Base-by-base conservation (phyloP, 108 stramenopile species). In the Pseudonitzschia multiseries region DNA sequence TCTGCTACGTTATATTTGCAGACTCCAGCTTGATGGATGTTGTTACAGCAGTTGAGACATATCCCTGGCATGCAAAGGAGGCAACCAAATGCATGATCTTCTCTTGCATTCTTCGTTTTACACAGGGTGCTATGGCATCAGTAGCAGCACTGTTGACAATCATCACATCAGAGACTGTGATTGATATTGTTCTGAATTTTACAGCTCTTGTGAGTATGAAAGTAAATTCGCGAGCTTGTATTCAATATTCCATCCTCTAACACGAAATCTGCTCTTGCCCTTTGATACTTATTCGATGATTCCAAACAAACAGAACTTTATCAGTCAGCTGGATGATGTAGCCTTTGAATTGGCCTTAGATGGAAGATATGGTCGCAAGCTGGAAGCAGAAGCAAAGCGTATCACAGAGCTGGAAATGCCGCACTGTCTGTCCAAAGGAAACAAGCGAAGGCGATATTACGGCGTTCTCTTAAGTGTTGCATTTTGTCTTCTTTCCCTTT, bases 141-240 rank as follows among this genome's bases (percentile, higher is more conserved):
- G 0, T 62, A 20, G 28, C 36, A 10, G 36, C 61, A 62, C 5
- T 33, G 12, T 1, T 62, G 33, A 14, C 28, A 33, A 33, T 62
- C 5, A 27, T 62, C 31, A 62, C 61, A 1, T 40, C 61, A 14
- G 20, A 33, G 12, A 33, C 24, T 36, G 61, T 62, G 36, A 62
- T 62, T 33, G 61, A 62, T 36, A 62, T 62, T 62, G 36, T 62
- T 20, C 29, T 62, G 32, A 62, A 62, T 62, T 62, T 62, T n/a
- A 33, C 61, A 36, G 61, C 61, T 1, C 12, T 62, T n/a, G n/a
- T 48, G 46, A 48, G 29, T 62, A 6, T 36, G 12, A 33, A 4
- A 4, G 24, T 32, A 62, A 62, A 20, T 56, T 36, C 6, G 36
- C 36, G 36, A 36, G 6, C 6, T 36, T 6, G 36, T 2, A 6